Evolutionary conservation across 352 stramenopile species (phyloP).

Genomic region (Globisporangium rhizosaccharum): DNA sequence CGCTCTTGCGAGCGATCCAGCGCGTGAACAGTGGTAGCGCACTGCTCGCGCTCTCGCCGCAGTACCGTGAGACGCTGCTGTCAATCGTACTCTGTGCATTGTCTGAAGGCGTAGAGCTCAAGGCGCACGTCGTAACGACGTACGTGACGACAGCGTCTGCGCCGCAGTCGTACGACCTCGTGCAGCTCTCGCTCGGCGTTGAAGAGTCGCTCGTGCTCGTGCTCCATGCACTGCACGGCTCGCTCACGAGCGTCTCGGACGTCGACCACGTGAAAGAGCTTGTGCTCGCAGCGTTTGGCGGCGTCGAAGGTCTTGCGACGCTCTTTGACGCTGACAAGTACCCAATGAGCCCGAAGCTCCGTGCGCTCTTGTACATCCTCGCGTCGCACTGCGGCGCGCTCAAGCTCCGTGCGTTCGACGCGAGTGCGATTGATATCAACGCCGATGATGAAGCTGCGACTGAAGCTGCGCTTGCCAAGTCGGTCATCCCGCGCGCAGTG

Average conservation of each 20-base stretch:
- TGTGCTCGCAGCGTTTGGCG: slow-evolving; percentile 56
- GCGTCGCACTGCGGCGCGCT: slow-evolving; percentile 44
- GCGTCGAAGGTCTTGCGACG: slow-evolving; percentile 44
- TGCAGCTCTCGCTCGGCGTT: slow-evolving; percentile 42
- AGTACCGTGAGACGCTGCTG: slow-evolving; percentile 64
- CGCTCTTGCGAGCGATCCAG: slow-evolving; percentile 39
- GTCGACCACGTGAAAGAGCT: slow-evolving; percentile 36
- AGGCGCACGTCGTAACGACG: slow-evolving; percentile 42
- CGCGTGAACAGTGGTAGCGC: slow-evolving; percentile 26
- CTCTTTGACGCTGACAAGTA: slow-evolving; percentile 61
- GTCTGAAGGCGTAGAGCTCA: slow-evolving; percentile 45
- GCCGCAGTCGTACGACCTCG: slow-evolving; percentile 41
- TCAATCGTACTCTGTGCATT: slow-evolving; percentile 48
- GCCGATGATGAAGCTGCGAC: slow-evolving; percentile 71
- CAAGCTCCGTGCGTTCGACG: slow-evolving; percentile 29
- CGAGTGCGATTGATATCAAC: slow-evolving; percentile 63
- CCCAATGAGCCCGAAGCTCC: slow-evolving; percentile 37
- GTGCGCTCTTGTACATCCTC: slow-evolving; percentile 60
- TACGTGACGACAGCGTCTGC: slow-evolving; percentile 45
- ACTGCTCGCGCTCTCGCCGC: slow-evolving; percentile 41
- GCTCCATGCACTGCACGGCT: slow-evolving; percentile 32
- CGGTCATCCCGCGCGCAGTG: slow-evolving; percentile 61
- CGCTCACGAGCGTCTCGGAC: slow-evolving; percentile 41
- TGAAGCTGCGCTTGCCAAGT: slow-evolving; percentile 54
- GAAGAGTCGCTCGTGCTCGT: slow-evolving; percentile 38